Evolutionary conservation across 345 rosid species (phyloP).

Genomic region (Gynandropsis gynandra): DNA sequence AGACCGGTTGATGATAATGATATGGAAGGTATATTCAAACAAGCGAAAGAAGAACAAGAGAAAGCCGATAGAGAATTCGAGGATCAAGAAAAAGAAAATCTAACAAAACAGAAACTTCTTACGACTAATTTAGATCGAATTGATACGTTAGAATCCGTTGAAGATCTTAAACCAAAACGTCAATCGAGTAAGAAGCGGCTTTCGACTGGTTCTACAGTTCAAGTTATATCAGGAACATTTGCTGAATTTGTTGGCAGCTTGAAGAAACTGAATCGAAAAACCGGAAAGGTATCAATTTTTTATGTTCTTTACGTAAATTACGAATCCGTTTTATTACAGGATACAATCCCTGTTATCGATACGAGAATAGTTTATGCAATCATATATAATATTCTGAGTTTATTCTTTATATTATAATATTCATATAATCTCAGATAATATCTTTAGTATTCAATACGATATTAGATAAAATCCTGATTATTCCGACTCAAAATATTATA

Average conservation of each 20-base stretch:
- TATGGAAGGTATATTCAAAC: slow-evolving; percentile 58
- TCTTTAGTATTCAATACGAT: too few species aligned
- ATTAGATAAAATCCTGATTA: too few species aligned
- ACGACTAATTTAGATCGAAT: slow-evolving; percentile 21
- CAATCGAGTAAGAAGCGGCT: slow-evolving; percentile 31
- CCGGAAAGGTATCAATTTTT: slow-evolving; percentile 46
- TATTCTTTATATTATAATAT: too few species aligned
- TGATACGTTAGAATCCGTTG: slow-evolving; percentile 24
- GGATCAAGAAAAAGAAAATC: slow-evolving; percentile 35
- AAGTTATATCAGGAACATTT: slow-evolving; percentile 66
- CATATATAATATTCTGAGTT: too few species aligned
- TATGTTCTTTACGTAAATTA: slow-evolving; percentile 6
- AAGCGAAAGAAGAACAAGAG: slow-evolving; percentile 73
- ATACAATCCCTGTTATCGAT: too few species aligned
- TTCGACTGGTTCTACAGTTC: slow-evolving; percentile 58
- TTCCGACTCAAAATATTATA: neutral
- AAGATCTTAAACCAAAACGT: slow-evolving; percentile 32
- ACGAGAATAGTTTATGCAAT: too few species aligned
- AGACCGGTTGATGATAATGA: slow-evolving; percentile 63
- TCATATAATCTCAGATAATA: too few species aligned
- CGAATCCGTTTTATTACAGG: too few species aligned
- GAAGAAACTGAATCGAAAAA: slow-evolving; percentile 63
- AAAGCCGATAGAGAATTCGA: slow-evolving; percentile 53
- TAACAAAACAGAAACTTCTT: slow-evolving; percentile 14
- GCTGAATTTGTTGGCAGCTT: slow-evolving; percentile 68